Percentiles rank a stretch among this genome's conserved stretches.
These are phyloP conservation scores for Nepenthes alata DNA, from an alignment of 179 eudicot genomes.

Conservation along the genomic window DNA sequence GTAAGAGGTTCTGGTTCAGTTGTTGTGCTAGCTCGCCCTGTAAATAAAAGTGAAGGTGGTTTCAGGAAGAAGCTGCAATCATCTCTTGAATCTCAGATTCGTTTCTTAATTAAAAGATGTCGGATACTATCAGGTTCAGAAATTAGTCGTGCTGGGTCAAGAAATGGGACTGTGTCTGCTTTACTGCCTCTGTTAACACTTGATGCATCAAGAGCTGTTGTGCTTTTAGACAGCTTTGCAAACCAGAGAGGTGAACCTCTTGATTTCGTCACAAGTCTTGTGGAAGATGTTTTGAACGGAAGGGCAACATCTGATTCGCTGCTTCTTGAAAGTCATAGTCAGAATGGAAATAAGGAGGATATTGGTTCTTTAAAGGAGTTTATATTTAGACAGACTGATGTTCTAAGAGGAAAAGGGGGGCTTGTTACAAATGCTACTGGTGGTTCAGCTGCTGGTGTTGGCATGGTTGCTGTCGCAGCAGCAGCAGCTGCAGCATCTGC, in stretches of 20 bases:
- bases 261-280: slow-evolving; percentile 62
- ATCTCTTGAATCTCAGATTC: slow-evolving; percentile 78
- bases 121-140: slow-evolving; percentile 63
- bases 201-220: slow-evolving; percentile 80
- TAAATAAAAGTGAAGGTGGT: slow-evolving; percentile 56
- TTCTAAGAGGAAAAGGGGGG: slow-evolving; percentile 72
- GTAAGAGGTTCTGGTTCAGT: slow-evolving; percentile 58
- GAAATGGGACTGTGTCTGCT: slow-evolving; percentile 46
- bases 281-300: slow-evolving; percentile 68
- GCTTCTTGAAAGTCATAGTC: slow-evolving; percentile 61
- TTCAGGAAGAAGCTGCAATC: slow-evolving; percentile 65
- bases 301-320: slow-evolving; percentile 70
- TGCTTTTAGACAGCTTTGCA: slow-evolving; percentile 50
- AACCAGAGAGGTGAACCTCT: slow-evolving; percentile 59
- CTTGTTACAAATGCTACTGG: slow-evolving; percentile 39
- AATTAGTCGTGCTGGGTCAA: slow-evolving; percentile 47
- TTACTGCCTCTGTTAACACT: slow-evolving; percentile 65
- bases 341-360: slow-evolving; percentile 58
- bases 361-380: slow-evolving; percentile 67
- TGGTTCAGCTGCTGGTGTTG: slow-evolving; percentile 62
- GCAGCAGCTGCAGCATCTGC: slow-evolving; percentile 87
- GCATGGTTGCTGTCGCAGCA: slow-evolving; percentile 87
- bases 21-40: slow-evolving; percentile 72
- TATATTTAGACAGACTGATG: slow-evolving; percentile 67
- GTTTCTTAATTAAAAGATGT: slow-evolving; percentile 80